A percentile compares a stretch with the other conserved stretches of the same genome.
Evolutionary conservation across 148 eudicot genomes (phyloP).

Genomic region (Suaeda aralocaspica): DNA sequence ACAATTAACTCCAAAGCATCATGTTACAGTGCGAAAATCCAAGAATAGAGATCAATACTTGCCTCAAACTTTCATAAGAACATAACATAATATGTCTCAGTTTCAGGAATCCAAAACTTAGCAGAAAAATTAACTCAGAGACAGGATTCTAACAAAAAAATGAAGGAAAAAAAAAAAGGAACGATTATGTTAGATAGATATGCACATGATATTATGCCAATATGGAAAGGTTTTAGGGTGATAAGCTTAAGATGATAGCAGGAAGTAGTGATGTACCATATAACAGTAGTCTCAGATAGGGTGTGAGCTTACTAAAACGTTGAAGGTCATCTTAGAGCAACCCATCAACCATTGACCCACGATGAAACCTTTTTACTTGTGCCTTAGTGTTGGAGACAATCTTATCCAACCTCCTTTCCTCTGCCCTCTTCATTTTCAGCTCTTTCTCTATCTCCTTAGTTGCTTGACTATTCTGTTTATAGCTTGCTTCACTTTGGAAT

Average conservation of each 20-base stretch:
- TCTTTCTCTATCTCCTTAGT: slow-evolving; percentile 7
- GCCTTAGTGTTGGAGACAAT: slow-evolving; percentile 12
- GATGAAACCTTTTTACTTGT: slow-evolving; percentile 16
- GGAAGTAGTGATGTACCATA: neutral
- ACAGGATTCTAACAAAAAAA: neutral
- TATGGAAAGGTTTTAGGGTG: neutral
- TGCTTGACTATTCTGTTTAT: neutral
- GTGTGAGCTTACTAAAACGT: neutral
- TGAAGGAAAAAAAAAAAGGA: too few species aligned
- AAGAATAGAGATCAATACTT: too few species aligned
- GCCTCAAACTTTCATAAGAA: too few species aligned
- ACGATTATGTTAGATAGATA: too few species aligned
- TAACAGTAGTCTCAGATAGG: neutral
- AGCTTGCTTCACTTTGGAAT: slow-evolving; percentile 11
- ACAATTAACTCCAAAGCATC: too few species aligned
- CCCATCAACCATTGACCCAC: slow-evolving; percentile 10
- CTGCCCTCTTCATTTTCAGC: neutral
- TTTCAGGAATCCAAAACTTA: too few species aligned
- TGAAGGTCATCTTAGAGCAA: slow-evolving; percentile 8
- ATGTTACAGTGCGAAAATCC: too few species aligned
- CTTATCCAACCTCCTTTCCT: slow-evolving; percentile 15
- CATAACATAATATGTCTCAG: too few species aligned
- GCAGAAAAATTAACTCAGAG: neutral
- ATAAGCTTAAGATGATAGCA: neutral
- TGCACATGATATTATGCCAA: too few species aligned